Conservation (phyloP, 306 rosid species). For the Fagus sylvatica region DNA sequence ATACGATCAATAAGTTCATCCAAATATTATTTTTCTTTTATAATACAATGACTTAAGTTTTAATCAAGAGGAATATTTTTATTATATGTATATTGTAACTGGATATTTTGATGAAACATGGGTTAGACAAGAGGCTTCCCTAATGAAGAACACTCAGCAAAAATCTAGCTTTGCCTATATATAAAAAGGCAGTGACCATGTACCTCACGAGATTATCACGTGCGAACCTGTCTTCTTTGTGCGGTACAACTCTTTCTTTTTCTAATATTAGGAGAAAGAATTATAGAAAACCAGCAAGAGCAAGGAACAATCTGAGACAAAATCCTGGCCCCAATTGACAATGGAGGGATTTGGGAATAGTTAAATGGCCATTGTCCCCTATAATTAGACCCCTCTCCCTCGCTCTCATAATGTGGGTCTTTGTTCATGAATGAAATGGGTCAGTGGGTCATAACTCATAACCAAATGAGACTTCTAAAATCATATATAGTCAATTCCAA, state of each 20-base stretch:
- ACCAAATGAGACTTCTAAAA: too few species aligned
- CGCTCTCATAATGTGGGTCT: neutral
- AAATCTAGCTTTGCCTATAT: slow-evolving; percentile 27
- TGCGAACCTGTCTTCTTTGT: slow-evolving; percentile 20
- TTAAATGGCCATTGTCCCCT: slow-evolving; percentile 4
- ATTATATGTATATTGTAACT: neutral
- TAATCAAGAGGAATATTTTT: neutral
- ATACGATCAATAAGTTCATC: slow-evolving; percentile 13
- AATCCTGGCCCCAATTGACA: neutral
- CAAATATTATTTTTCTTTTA: neutral
- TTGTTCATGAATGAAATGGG: neutral
- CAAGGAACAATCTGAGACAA: neutral
- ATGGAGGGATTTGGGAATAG: neutral
- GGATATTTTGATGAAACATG: slow-evolving; percentile 3
- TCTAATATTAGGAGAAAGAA: neutral
- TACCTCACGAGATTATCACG: slow-evolving; percentile 26
- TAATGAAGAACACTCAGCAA: slow-evolving; percentile 20
- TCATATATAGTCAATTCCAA: too few species aligned
- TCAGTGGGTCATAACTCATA: too few species aligned
- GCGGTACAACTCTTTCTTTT: slow-evolving; percentile 8
- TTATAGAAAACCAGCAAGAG: neutral
- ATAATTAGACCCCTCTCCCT: neutral
- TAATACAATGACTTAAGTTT: neutral
- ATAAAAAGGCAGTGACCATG: slow-evolving; percentile 25
- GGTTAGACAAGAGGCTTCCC: slow-evolving; percentile 25